phyloP scores from a whole-genome alignment of 108 stramenopile genomes.

The Bacterosira constricta region DNA sequence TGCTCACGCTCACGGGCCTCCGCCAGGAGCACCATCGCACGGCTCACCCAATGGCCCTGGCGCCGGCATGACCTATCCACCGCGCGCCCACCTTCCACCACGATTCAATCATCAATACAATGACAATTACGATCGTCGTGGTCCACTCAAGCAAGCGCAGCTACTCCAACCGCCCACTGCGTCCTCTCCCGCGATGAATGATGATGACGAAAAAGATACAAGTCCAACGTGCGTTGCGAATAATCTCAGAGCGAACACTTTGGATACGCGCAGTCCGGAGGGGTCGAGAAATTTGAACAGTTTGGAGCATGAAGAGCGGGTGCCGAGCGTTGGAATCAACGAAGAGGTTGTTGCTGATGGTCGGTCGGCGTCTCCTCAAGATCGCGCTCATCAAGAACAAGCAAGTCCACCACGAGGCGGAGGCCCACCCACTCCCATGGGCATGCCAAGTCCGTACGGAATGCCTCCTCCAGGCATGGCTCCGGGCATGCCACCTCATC shows the following conservation, averaged over 20 bases:
- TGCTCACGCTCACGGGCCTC: background rate
- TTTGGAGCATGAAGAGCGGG: conserved; percentile 45
- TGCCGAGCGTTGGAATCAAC: conserved; percentile 10
- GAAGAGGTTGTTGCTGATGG: background rate
- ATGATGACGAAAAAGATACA: background rate
- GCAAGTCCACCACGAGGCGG: too few relatives aligned
- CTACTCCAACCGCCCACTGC: background rate
- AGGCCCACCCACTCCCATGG: background rate
- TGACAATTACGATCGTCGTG: conserved; percentile 1
- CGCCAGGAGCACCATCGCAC: conserved; percentile 3
- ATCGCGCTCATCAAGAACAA: too few relatives aligned
- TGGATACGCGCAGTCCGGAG: conserved; percentile 44
- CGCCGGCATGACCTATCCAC: conserved; percentile 3
- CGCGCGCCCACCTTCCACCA: conserved; percentile 12
- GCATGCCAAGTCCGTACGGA: background rate
- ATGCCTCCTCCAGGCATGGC: conserved; percentile 14
- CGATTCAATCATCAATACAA: background rate
- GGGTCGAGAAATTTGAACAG: conserved; percentile 38
- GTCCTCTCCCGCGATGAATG: background rate
- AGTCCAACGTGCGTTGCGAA: conserved; percentile 1
- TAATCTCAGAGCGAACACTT: conserved; percentile 4
- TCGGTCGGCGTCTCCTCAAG: background rate
- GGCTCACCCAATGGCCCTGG: background rate
- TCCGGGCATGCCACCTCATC: conserved; percentile 17
- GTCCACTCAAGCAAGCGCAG: background rate